Evolutionary conservation across 108 stramenopile genomes (phyloP).

Genomic region (Bacterosira constricta): DNA sequence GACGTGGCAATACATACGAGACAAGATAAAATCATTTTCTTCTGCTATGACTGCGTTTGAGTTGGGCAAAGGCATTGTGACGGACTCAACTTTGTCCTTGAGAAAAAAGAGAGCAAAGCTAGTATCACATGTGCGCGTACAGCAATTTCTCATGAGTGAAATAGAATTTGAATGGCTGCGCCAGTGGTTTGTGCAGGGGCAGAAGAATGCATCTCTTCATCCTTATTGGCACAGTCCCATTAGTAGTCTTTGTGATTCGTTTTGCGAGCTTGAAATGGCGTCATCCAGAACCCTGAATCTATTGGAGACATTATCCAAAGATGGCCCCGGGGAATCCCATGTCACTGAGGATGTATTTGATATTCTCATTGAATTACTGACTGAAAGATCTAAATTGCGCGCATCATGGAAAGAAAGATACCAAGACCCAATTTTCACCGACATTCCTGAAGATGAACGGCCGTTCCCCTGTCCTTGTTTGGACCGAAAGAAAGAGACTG

Average conservation of each 20-base stretch:
- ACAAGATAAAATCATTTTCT: slow-evolving; percentile 28
- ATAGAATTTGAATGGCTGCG: slow-evolving; percentile 87
- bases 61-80: background rate
- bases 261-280: slow-evolving; percentile 17
- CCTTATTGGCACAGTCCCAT: slow-evolving; percentile 58
- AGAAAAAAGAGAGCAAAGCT: slow-evolving; percentile 18
- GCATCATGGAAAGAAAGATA: slow-evolving; percentile 33
- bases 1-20: slow-evolving; percentile 60
- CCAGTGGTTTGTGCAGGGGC: slow-evolving; percentile 82
- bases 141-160: slow-evolving; percentile 65
- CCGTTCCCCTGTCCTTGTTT: slow-evolving; percentile 27
- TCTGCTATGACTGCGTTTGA: slow-evolving; percentile 7
- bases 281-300: slow-evolving; percentile 1
- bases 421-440: slow-evolving; percentile 36
- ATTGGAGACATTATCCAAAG: background rate
- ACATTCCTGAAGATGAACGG: slow-evolving; percentile 31
- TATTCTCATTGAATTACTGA: slow-evolving; percentile 47
- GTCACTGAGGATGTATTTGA: slow-evolving; percentile 54
- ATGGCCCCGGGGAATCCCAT: background rate
- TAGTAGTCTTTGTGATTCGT: slow-evolving; percentile 23
- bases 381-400: slow-evolving; percentile 31
- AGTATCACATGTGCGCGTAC: slow-evolving; percentile 34
- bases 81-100: background rate
- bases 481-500: slow-evolving; percentile 8
- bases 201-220: slow-evolving; percentile 58